These are phyloP conservation scores for Cordyceps militaris DNA, from an alignment of 2,329 filamentous ascomycete species.

Conservation along the genomic window DNA sequence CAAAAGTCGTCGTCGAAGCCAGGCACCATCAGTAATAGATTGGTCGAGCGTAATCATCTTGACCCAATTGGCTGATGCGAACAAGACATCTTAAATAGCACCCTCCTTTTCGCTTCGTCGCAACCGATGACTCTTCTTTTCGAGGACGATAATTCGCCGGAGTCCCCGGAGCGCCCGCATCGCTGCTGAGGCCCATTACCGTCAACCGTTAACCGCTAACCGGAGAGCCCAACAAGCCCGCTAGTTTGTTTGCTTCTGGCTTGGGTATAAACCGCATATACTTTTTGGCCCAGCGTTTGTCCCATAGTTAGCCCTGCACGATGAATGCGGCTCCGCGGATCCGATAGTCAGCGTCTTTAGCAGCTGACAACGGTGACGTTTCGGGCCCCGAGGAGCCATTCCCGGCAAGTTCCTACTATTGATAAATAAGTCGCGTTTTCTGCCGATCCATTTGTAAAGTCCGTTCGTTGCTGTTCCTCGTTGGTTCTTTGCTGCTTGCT, in stretches of 20 bases:
- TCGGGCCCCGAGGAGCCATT: constrained; percentile 1
- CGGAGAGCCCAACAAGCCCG: background rate
- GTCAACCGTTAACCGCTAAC: background rate
- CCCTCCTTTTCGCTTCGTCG: background rate
- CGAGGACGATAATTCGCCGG: constrained; percentile 11
- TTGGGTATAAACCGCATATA: no score
- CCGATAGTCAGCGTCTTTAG: background rate
- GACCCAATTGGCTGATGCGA: constrained; percentile 1
- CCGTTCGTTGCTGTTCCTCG: background rate
- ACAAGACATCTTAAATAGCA: background rate
- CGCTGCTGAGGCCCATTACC: background rate
- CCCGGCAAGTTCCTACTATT: background rate
- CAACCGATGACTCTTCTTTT: background rate
- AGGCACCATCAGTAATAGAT: background rate
- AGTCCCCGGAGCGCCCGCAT: background rate
- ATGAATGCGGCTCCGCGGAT: constrained; percentile 2
- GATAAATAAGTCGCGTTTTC: no score
- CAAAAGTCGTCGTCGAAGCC: background rate
- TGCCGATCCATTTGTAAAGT: background rate
- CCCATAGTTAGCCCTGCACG: background rate
- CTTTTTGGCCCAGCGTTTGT: background rate
- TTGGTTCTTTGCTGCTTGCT: background rate
- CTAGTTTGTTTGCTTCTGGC: background rate
- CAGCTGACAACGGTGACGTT: constrained; percentile 1
- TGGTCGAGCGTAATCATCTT: constrained; percentile 2